Base-by-base conservation (phyloP, 176 grass and related monocot species). In the Carex parvula region DNA sequence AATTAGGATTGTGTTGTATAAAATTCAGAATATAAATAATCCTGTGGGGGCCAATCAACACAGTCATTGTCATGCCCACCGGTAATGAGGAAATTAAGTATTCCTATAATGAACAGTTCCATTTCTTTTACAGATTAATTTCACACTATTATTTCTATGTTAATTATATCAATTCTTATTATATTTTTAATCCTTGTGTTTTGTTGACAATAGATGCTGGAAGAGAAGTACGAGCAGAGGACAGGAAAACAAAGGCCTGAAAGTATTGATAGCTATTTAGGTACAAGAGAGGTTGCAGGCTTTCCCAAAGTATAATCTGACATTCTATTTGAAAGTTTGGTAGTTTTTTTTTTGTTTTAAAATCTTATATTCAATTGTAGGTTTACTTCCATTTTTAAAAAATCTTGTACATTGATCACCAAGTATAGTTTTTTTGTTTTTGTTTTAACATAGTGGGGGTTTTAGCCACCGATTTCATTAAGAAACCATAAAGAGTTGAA, bases 161-260 rank as follows among this genome's bases (percentile, higher is more conserved):
- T 26, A 54, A 32, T 0, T 53, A 54, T 76, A 32, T 55, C 50
- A 20, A 16, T 42, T 41, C 7, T 71, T 30, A 24, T 30, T 56
- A 3, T 17, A 0, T 15, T 32, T 16, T 76, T 55, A 30, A 54
- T 55, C 15, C 13, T 29, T 76, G 22, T 70, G 59, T 64, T 85
- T 61, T 81, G 69, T 80, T 83, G 15, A 53, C 37, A 58, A 86
- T 64, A 98, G 95, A 71, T 81, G 26, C 48, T 98, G 65, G 95
- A 98, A 86, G 87, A 93, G 64, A 94, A 92, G 84, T 98, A 93
- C 4, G 89, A 90, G 82, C 88, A 86, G 84, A 90, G 16, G 84
- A 95, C 95, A 42, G 88, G 92, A 46, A 80, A 89, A 15, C 35
- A 30, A 21, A 92, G 92, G 20, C 95, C 95, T 53, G 95, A 98